These are phyloP conservation scores for Gaeumannomyces sp. DNA, from an alignment of 2,329 filamentous ascomycete species.

Conservation along the genomic window DNA sequence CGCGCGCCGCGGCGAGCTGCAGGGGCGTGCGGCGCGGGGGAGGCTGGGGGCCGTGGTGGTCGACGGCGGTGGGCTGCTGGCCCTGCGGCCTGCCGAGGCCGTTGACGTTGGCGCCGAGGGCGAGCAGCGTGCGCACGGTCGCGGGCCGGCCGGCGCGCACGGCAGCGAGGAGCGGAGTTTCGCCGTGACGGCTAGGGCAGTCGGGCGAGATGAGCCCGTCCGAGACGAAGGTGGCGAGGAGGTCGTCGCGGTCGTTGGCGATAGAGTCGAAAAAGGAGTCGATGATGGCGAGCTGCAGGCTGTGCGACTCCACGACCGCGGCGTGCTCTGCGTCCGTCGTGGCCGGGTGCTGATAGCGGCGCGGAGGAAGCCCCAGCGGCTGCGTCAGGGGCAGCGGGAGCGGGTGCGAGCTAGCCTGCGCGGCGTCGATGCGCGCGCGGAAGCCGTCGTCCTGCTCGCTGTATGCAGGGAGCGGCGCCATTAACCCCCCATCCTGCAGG, in stretches of 20 bases:
- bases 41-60: slow-evolving; percentile 17
- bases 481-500: not conserved
- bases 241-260: slow-evolving; percentile 19
- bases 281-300: slow-evolving; percentile 22
- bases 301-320: slow-evolving; percentile 3
- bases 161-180: slow-evolving; percentile 31
- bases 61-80: no score
- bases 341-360: not conserved
- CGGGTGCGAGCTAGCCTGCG: slow-evolving; percentile 11
- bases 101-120: slow-evolving; percentile 30
- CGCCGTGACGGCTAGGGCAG: slow-evolving; percentile 20
- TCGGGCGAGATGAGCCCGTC: slow-evolving; percentile 33
- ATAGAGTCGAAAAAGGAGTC: slow-evolving; percentile 25
- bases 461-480: slow-evolving; percentile 14
- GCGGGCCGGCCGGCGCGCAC: slow-evolving; percentile 23
- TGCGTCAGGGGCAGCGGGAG: slow-evolving; percentile 19
- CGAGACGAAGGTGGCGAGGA: slow-evolving; percentile 25
- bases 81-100: slow-evolving; percentile 16
- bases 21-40: slow-evolving; percentile 34
- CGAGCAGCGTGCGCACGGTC: slow-evolving; percentile 28
- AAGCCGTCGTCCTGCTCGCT: slow-evolving; percentile 13
- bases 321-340: not conserved
- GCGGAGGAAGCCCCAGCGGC: slow-evolving; percentile 8
- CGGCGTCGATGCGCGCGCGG: slow-evolving; percentile 10
- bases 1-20: slow-evolving; percentile 34